Base-by-base conservation (phyloP, 139 green algal species). In the Coelastrella sp. region DNA sequence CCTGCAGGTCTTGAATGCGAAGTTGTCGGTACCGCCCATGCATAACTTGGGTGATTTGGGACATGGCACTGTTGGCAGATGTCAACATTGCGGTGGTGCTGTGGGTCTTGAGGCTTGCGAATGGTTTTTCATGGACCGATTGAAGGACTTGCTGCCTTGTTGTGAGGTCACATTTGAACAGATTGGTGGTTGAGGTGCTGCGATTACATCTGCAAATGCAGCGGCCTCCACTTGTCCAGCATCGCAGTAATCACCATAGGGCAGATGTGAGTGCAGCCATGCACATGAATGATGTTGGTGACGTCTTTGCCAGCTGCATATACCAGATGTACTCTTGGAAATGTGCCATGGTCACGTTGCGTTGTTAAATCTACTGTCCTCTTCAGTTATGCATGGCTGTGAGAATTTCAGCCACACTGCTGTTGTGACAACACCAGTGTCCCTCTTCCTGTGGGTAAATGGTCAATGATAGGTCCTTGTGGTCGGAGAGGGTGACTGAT, bases 31-130 rank as follows among this genome's bases (percentile, higher is more conserved):
- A 9, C 41, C 71, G 11, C 17, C 35, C 17, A 4, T 51, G 17
- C 1, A 17, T 34, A 19, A 19, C 25, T 25, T 75, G 13, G 67
- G 67, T 75, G 67, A 75, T 45, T 7, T 75, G 35, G 37, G 35
- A 5, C 67, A 35, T 11, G 37, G 67, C 13, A 37, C 51, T 34
- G 6, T 79, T 9, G 71, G 71, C 23, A 25, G 71, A 21, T 79
- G 71, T 32, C 40, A 41, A 6, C 4, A 32, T 13, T 79, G 41
- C 13, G 71, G 41, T 25, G 71, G 41, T n/a, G 71, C n/a, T 8
- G 21, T 79, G 41, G 71, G 71, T 6, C 35, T 64, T 27, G 71
- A 79, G 35, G 71, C 71, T n/a, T 40, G 62, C 19, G 27, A n/a
- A 5, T 34, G 17, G 11, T 79, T 79, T 41, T 19, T 79, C 13